Evolutionary conservation across 208 protist species (phyloP), one percentile per base, ranked within the genome.

Genomic region (Kentomonas sorsogonicus): DNA sequence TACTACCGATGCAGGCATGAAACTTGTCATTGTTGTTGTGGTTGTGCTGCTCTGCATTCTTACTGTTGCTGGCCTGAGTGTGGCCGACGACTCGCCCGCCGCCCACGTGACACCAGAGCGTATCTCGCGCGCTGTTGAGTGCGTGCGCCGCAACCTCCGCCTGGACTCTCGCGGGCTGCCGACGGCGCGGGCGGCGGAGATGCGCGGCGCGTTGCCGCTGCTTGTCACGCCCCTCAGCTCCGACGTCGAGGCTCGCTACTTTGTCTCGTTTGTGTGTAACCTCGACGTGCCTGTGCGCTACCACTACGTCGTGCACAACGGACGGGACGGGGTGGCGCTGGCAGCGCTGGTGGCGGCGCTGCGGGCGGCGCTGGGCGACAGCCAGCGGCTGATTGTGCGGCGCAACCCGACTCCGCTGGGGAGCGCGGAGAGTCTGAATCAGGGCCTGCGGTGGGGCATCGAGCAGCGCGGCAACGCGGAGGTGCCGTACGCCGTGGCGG

Each of bases 151-250:
- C 30, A 63, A 56, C 47, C 58, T 71, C n/a, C 65, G 56, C 45
- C 40, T 71, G 0, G 53, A 71, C 46, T 38, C 40, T 20, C 16
- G 1, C 30, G 59, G 59, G 3, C 43, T 22, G 4, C 59, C 65
- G 23, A 22, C 55, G 23, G 39, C 39, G 15, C 31, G 36, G 27
- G 53, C 60, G 20, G 30, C 52, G 47, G 33, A 53, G 15, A 71
- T 71, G 58, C 16, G 4, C 34, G 29, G 52, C 33, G 73, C 60
- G 15, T 63, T 79, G 34, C 73, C 73, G 29, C 39, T 79, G 36
- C 56, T 79, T 31, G 63, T 79, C 33, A 66, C 63, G 22, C 73
- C 73, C 25, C 60, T 79, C 30, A 75, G 60, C 40, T 56, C 61
- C 38, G n/a, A n/a, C n/a, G n/a, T n/a, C n/a, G 73, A 79, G 22